A percentile compares a stretch with the other conserved stretches of the same genome.
Evolutionary conservation across 2,329 filamentous ascomycete genomes (phyloP).

Genomic region (Atkinsonella hypoxylon): DNA sequence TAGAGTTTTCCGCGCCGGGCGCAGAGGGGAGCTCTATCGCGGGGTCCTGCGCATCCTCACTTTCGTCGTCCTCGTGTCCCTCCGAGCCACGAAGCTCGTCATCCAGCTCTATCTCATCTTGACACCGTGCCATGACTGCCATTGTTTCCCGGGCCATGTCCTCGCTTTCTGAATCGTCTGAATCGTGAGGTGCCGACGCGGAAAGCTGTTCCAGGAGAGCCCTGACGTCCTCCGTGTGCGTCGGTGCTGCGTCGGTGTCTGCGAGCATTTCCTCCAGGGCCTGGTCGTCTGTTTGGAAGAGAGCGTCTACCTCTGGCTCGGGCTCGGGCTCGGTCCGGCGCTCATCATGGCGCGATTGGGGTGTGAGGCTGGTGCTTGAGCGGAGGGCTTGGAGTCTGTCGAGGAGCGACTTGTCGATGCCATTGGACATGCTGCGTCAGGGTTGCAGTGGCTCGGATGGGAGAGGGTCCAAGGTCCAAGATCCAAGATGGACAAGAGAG

Average conservation of each 20-base stretch:
- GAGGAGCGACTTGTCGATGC: constrained; percentile 35
- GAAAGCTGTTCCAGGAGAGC: constrained; percentile 26
- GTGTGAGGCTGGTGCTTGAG: constrained; percentile 7
- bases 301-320: constrained; percentile 15
- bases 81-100: neutral
- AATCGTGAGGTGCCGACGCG: constrained; percentile 19
- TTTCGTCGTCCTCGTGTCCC: neutral
- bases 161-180: constrained; percentile 39
- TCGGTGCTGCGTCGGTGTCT: constrained; percentile 19
- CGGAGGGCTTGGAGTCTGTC: constrained; percentile 42
- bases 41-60: neutral
- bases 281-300: constrained; percentile 37
- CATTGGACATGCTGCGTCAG: constrained; percentile 18
- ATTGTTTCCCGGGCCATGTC: constrained; percentile 32
- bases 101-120: constrained; percentile 33
- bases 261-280: constrained; percentile 40
- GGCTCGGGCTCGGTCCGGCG: too few relatives aligned
- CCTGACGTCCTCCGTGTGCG: constrained; percentile 17
- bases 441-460: too few relatives aligned
- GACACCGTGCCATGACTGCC: constrained; percentile 31
- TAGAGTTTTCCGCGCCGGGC: neutral
- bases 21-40: neutral
- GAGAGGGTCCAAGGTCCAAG: too few relatives aligned
- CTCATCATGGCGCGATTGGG: neutral
- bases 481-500: too few relatives aligned